Percentiles rank a stretch among this genome's conserved stretches.
Conservation (phyloP, 768 basidiomycete genomes). For the Tylopilus sp. region DNA sequence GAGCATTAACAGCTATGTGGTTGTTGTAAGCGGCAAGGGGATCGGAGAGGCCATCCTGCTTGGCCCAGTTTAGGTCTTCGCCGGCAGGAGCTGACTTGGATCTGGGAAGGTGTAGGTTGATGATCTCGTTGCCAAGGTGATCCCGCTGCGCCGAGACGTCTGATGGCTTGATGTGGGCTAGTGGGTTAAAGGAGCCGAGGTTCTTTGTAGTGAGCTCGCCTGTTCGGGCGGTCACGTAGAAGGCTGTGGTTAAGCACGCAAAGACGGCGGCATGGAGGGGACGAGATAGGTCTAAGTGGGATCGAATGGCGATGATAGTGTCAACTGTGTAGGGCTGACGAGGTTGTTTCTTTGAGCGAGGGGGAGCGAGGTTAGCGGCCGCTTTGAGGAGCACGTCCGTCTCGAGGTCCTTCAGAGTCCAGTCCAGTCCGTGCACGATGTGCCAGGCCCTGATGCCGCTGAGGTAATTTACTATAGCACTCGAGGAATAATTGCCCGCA, state of each 20-base stretch:
- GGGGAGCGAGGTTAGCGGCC: background rate
- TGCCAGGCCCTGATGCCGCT: background rate
- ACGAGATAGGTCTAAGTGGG: background rate
- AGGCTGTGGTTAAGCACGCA: background rate
- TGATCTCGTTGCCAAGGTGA: too few relatives aligned
- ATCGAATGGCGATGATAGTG: background rate
- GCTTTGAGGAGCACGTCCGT: background rate
- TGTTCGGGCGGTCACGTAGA: background rate
- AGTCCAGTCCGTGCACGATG: background rate
- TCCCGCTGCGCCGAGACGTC: too few relatives aligned
- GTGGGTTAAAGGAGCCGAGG: too few relatives aligned
- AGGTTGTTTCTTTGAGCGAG: background rate
- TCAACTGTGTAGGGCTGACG: background rate
- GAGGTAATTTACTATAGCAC: background rate
- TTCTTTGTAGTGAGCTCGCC: background rate
- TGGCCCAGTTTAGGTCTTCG: background rate
- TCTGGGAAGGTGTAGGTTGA: too few relatives aligned
- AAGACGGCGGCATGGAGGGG: background rate
- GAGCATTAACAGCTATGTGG: background rate
- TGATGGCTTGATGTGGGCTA: too few relatives aligned
- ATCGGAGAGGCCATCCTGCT: background rate
- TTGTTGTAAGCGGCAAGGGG: background rate
- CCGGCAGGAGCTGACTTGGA: too few relatives aligned
- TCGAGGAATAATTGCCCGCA: background rate
- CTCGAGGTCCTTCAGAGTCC: background rate